Evolutionary conservation across 2,329 filamentous ascomycete species (phyloP).

Genomic region (Neurospora crassa): DNA sequence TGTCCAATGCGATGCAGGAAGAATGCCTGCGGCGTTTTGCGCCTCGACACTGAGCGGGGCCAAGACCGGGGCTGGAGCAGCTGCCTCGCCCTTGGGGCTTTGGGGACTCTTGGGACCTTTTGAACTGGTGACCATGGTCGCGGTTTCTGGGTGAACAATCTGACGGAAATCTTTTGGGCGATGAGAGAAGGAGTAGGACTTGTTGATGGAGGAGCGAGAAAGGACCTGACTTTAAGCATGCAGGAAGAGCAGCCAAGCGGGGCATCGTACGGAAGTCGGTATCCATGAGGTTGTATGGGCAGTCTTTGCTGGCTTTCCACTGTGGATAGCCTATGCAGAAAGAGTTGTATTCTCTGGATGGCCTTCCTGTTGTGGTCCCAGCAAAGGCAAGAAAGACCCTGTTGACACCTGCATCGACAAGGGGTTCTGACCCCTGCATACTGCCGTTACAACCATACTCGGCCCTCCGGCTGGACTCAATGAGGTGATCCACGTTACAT

Average conservation of each 20-base stretch:
- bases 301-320: not conserved
- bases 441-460: too few species aligned
- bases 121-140: not conserved
- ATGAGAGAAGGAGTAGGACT: not conserved
- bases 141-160: not conserved
- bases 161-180: not conserved
- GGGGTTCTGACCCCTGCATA: too few species aligned
- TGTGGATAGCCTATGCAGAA: too few species aligned
- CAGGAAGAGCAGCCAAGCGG: not conserved
- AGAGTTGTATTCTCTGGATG: too few species aligned
- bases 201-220: not conserved
- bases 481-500: too few species aligned
- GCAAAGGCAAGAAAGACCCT: too few species aligned
- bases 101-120: not conserved
- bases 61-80: not conserved
- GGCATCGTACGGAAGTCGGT: not conserved
- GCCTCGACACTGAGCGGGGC: not conserved
- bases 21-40: not conserved
- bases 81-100: not conserved
- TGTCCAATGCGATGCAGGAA: constrained; percentile 7
- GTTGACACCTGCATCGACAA: too few species aligned
- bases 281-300: not conserved
- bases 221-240: not conserved
- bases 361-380: too few species aligned
- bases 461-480: too few species aligned